Base-by-base conservation (phyloP, 495 filamentous ascomycete genomes). In the Penicillium argentinense region DNA sequence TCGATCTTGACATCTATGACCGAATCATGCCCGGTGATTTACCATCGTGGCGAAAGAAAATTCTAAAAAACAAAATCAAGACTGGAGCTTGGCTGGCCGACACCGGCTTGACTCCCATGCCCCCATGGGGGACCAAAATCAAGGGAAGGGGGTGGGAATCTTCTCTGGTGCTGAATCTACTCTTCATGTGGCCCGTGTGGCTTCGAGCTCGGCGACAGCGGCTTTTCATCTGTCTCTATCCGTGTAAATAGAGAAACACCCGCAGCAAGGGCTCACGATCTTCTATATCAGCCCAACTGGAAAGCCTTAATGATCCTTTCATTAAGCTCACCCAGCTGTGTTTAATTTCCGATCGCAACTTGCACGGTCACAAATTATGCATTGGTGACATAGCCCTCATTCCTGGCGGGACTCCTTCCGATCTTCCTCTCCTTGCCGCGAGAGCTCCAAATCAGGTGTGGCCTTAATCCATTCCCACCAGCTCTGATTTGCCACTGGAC, bases 331-430 rank as follows among this genome's bases (percentile, higher is more conserved):
- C n/a, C n/a, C n/a, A n/a, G n/a, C n/a, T n/a, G n/a, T n/a, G n/a
- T n/a, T n/a, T n/a, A n/a, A n/a, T n/a, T n/a, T n/a, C n/a, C n/a
- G n/a, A n/a, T n/a, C n/a, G n/a, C n/a, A n/a, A n/a, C n/a, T n/a
- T n/a, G n/a, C n/a, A n/a, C n/a, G 19, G 28, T 43, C 24, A 28
- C 25, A 45, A 18, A 41, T 40, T 43, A 47, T 56, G 52, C 45
- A 47, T 45, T 19, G 3, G 47, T 63, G 56, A 63, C 53, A 60
- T 57, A 57, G 47, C 47, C 54, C 17, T 48, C 53, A 57, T 63
- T 57, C 49, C 47, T 51, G 38, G 43, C n/a, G 36, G 13, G 40
- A n/a, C 46, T 47, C 46, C 14, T 45, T 42, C 29, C 44, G 42
- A 51, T 39, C 27, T 33, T 32, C 36, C 38, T 33, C 51, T 39